Base-by-base conservation (phyloP, 139 green algal genomes). In the Astrephomene gubernaculifera region DNA sequence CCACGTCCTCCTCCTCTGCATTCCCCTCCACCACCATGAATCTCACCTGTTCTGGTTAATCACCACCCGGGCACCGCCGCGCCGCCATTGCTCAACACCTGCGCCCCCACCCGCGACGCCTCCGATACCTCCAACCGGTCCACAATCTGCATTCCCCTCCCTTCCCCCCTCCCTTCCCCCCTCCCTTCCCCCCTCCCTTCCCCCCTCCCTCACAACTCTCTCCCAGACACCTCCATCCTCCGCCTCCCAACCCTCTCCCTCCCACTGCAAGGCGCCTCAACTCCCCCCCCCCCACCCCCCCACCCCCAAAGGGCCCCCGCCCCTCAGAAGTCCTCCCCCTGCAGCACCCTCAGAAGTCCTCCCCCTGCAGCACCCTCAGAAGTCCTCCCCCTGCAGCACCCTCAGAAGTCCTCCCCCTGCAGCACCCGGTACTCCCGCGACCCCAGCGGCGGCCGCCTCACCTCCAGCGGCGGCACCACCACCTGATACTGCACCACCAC, bases 71-170 rank as follows among this genome's bases (percentile, higher is more conserved):
- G 29, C 35, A 25, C 38, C n/a, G n/a, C 36, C 33, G 31, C 19
- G 24, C 54, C 43, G 39, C 14, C 70, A 2, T 2, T 7, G 35
- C n/a, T n/a, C n/a, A n/a, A n/a, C n/a, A n/a, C n/a, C n/a, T n/a
- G n/a, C n/a, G 24, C 52, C 35, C 1, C 45, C 22, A 25, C 76
- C 17, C 21, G 61, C 27, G 44, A 17, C 38, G 25, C 71, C 45
- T 80, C 43, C 41, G 78, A 73, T n/a, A 86, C 65, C 79, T 86
- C 65, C 65, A 86, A 43, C 33, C n/a, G n/a, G 52, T 86, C 79
- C 45, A 86, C 79, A 36, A 86, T 86, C 35, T 78, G 45, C 65
- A 86, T 65, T 35, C 24, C n/a, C 8, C 78, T 65, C 25, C 79
- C 79, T 22, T 86, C 45, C 45, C 78, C 49, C 45, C n/a, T n/a